These are phyloP conservation scores for Puccinellia tenuiflora DNA, from an alignment of 176 grass and related monocot genomes.

Conservation along the genomic window DNA sequence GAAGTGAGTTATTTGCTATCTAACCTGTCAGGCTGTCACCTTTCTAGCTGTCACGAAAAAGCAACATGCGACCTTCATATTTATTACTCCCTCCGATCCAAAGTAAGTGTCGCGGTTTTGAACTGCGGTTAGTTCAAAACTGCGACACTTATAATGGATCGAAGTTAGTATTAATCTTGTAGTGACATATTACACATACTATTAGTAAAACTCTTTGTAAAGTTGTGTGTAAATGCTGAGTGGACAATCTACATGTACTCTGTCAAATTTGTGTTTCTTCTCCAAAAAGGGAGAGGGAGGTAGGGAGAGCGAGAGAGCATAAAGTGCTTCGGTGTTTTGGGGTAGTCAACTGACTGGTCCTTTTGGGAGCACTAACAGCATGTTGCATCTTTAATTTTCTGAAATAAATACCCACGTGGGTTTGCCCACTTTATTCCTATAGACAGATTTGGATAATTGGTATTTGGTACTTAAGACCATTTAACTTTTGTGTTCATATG, in stretches of 20 bases:
- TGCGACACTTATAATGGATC: too few species aligned
- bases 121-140: too few species aligned
- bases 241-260: not conserved
- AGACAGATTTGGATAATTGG: not conserved
- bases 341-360: not conserved
- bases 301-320: not conserved
- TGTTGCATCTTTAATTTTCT: conserved; percentile 8
- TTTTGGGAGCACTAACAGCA: conserved; percentile 12
- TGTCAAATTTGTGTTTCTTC: not conserved
- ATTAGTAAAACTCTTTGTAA: not conserved
- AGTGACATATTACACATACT: not conserved
- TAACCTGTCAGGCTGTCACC: not conserved
- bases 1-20: conserved; percentile 51
- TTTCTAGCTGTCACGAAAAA: conserved; percentile 6
- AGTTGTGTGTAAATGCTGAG: not conserved
- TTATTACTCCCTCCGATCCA: too few species aligned
- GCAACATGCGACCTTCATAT: not conserved
- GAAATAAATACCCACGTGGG: not conserved
- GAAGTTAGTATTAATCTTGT: not conserved
- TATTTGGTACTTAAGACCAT: not conserved
- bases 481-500: conserved; percentile 1
- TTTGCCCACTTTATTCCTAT: conserved; percentile 10
- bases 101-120: too few species aligned
- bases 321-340: not conserved
- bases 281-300: not conserved